Evolutionary conservation across 106 monocot species (phyloP), one percentile per base, ranked within the genome.

Genomic region (Narthecium ossifragum): DNA sequence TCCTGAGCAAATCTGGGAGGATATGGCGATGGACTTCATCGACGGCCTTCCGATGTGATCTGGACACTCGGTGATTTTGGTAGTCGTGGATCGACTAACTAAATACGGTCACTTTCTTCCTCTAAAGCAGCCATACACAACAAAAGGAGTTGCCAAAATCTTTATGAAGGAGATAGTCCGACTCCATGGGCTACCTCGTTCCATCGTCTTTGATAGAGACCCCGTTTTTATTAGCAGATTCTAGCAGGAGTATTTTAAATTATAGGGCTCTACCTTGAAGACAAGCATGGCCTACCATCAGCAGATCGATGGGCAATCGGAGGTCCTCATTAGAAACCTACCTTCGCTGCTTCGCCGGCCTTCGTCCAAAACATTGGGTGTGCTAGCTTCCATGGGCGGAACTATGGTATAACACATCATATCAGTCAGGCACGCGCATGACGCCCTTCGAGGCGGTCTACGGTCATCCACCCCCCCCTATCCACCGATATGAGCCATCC

Each of bases 21-120:
- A 39, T 28, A 17, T 55, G 2, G 13, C 15, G 3, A 41, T 54
- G 52, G 53, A 65, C 38, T 65, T 65, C 23, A 18, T 54, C 11
- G 32, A 14, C 18, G 65, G 40, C 0, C 26, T 66, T 1, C 39
- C 39, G 7, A 2, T 9, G 18, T 63, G 31, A 0, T 15, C 8
- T 17, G 50, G 32, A 8, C 30, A 63, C 11, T n/a, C 39, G 4
- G 26, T 6, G 14, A 55, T 66, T 3, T 8, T 64, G 8, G 36
- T 64, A 1, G 64, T 64, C 1, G 52, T 64, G 10, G 52, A 64
- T 26, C 17, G 8, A 1, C 26, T 52, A 4, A 23, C 22, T 10
- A 64, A 64, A 26, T 15, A 32, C 7, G 36, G 12, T 24, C 33
- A 64, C 17, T 64, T 64, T 25, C 9, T 26, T 1, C 12, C 3